Conservation (phyloP, 2,329 filamentous ascomycete species). For the Tolypocladium paradoxum region DNA sequence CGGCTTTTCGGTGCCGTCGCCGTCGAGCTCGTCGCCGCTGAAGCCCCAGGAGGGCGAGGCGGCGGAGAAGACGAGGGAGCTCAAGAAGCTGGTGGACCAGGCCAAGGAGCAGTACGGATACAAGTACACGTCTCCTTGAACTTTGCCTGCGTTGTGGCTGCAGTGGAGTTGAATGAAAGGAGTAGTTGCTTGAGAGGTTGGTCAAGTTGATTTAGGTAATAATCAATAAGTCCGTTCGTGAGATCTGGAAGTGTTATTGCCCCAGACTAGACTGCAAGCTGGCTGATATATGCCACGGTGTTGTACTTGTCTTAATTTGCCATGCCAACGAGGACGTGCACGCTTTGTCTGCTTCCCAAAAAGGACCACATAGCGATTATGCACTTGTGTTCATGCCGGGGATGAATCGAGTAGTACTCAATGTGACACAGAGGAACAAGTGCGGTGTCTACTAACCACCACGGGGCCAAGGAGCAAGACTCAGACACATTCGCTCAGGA, state of each 20-base stretch:
- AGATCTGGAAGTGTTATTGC: neutral
- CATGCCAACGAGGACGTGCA: neutral
- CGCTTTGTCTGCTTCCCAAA: too few species aligned
- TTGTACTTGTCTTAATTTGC: neutral
- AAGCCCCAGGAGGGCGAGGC: constrained; percentile 9
- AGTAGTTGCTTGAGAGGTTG: neutral
- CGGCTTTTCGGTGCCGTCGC: constrained; percentile 57
- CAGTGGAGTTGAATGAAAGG: neutral
- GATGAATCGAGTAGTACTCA: neutral
- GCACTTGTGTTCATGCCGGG: neutral
- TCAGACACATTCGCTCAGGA: neutral
- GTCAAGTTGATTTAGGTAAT: neutral
- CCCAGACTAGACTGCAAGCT: neutral
- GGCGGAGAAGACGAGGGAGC: constrained; percentile 13
- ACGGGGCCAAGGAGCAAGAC: neutral
- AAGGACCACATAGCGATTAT: neutral
- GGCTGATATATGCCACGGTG: neutral
- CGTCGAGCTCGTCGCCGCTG: constrained; percentile 24
- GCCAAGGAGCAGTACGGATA: constrained; percentile 36
- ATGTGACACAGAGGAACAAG: neutral
- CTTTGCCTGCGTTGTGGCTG: too few species aligned
- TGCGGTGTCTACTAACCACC: neutral
- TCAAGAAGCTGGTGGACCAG: constrained; percentile 21
- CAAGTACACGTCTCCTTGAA: constrained; percentile 32
- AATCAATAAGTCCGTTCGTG: neutral